Base-by-base conservation (phyloP, 2,329 filamentous ascomycete species). In the Dactylellina haptotyla region DNA sequence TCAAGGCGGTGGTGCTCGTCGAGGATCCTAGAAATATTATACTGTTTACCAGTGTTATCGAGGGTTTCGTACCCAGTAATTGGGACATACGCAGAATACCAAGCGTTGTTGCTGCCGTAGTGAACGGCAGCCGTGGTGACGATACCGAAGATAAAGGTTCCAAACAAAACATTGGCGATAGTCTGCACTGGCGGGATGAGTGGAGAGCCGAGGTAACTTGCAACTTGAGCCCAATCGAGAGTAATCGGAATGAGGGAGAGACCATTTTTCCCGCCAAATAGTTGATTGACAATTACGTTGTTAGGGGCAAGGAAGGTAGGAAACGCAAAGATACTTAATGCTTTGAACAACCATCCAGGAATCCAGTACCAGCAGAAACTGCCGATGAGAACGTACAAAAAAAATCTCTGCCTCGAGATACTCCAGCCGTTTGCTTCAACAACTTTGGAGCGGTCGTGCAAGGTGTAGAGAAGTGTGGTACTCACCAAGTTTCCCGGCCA, bases 201-300 rank as follows among this genome's bases (percentile, higher is more conserved):
- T 18, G 89, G 89, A 9, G 87, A 90, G 30, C 86, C 86, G 54
- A 90, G 83, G 74, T 87, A 92, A 48, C 88, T 90, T 2, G 88
- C 84, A 59, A 91, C 85, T 76, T 91, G 88, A 3, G 88, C 89
- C 89, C 90, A 92, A 82, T 92, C 90, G 78, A 92, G 91, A 0
- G 89, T 91, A 30, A 92, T 86, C 0, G 90, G 89, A 4, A 92
- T 81, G 26, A 92, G 78, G 0, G 87, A 90, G 2, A 92, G 75
- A 0, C 90, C 90, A 0, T 87, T 89, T 51, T 83, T 84, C 0
- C 88, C 89, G 1, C 90, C 90, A 76, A 92, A 92, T 0, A 92
- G 78, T 79, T 92, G 89, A 75, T 92, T 93, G 37, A 92, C 80
- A 6, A 90, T 81, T 0, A 86, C 83, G 67, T 86, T 91, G 54